Conservation (phyloP, 208 protist species). For the Leishmania major region DNA sequence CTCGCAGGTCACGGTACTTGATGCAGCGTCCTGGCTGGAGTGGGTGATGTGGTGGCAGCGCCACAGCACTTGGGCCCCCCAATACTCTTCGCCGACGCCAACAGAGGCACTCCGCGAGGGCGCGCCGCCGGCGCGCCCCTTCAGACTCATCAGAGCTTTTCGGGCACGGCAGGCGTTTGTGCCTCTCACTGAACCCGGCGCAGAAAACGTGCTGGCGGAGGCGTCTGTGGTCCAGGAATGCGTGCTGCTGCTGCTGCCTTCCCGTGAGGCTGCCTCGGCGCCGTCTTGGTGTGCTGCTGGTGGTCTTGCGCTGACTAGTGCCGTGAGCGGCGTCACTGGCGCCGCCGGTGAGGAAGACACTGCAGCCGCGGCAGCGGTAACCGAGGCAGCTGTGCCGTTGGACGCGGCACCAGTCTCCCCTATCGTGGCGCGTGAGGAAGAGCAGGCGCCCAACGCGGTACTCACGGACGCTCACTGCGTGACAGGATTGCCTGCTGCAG, state of each 20-base stretch:
- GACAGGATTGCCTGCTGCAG: not conserved
- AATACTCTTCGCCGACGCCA: not conserved
- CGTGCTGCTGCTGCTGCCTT: conserved; percentile 8
- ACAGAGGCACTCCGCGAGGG: not conserved
- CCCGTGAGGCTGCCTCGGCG: not conserved
- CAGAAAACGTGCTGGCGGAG: not conserved
- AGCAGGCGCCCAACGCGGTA: not conserved
- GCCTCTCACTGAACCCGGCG: conserved; percentile 3
- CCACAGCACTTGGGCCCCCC: not conserved
- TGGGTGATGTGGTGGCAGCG: conserved; percentile 25
- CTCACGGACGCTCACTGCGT: not conserved
- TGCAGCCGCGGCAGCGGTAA: not conserved
- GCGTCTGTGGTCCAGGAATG: conserved; percentile 1
- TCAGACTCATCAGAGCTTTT: not conserved
- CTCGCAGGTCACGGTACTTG: conserved; percentile 9
- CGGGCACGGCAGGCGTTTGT: not conserved
- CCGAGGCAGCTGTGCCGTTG: not conserved
- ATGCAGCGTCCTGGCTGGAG: conserved; percentile 20
- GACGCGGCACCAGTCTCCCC: not conserved
- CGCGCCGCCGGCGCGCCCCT: not conserved
- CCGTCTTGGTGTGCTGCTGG: conserved; percentile 11
- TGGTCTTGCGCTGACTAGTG: not conserved
- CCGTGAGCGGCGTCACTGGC: not conserved
- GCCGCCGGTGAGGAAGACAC: not conserved
- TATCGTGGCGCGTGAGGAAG: not conserved